Evolutionary conservation across 176 grass and related monocot genomes (phyloP), one percentile per base, ranked within the genome.

Genomic region (Saccharum spontaneum): DNA sequence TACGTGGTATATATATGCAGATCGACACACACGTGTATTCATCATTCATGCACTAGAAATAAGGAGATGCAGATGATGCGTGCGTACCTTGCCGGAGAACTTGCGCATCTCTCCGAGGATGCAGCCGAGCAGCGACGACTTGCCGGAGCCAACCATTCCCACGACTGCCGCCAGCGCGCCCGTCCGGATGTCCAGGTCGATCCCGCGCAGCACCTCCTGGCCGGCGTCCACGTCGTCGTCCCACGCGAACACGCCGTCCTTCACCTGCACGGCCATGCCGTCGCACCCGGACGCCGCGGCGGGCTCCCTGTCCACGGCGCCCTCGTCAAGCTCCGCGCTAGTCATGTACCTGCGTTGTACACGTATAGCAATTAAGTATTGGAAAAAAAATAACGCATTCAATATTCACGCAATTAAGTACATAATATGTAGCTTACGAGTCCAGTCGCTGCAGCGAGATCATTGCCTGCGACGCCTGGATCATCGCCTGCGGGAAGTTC

Each of bases 401-500:
- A 15, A 15, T 48, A 48, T 15, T 15, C 3, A 46, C 11, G 13
- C 12, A 48, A 48, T 8, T 40, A 40, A 40, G 8, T 7, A 7
- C 7, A 7, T 40, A 1, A 7, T 40, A 1, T 40, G 39, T 40
- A 7, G 44, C 3, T 48, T 48, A 48, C 85, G 76, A 71, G 86
- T 95, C 93, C 2, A 95, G 82, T 0, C 93, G 73, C 15, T 92
- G 50, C 7, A 99, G 91, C 12, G 97, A 99, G 79, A 93, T 94
- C 77, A 94, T 87, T 11, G 97, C 97, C 88, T 99, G 97, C 5
- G 97, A 96, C 12, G 86, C 93, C 77, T 93, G 90, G 87, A 96
- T 99, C 83, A 99, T 89, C 6, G 97, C 88, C 91, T 96, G 97
- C 1, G 97, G 97, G 75, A 99, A 99, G 77, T 94, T 99, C 31